A percentile compares a stretch with the other conserved stretches of the same genome.
Conservation (phyloP, 2,329 filamentous ascomycete genomes). For the Bipolaris sorokiniana region DNA sequence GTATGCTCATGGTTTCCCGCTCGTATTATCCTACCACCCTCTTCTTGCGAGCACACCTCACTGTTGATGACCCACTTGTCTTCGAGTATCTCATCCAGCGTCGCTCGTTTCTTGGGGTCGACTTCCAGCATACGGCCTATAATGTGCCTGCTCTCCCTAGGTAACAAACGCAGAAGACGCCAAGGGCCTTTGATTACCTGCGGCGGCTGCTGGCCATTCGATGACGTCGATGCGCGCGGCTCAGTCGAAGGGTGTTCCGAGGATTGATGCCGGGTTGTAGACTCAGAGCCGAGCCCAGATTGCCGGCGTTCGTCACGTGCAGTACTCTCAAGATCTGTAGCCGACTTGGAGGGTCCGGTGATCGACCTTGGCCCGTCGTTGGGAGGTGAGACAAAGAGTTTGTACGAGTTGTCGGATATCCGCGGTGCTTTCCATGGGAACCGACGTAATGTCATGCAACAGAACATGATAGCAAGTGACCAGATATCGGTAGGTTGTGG, state of each 20-base stretch:
- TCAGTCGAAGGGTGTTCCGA: conserved; percentile 25
- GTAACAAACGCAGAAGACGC: conserved; percentile 84
- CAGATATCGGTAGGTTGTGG: conserved; percentile 94
- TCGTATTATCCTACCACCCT: conserved; percentile 73
- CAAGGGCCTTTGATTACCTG: conserved; percentile 86
- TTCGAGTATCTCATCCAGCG: conserved; percentile 81
- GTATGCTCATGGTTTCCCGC: conserved; percentile 83
- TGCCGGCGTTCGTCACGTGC: conserved; percentile 35
- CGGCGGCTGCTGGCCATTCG: conserved; percentile 55
- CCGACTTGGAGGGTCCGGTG: conserved; percentile 41
- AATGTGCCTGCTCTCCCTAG: conserved; percentile 86
- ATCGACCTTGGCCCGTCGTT: conserved; percentile 56
- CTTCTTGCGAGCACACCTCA: conserved; percentile 79
- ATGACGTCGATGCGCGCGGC: conserved; percentile 27
- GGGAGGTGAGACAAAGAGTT: conserved; percentile 85
- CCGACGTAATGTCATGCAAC: conserved; percentile 93
- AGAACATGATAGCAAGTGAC: conserved; percentile 98
- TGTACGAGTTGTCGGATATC: conserved; percentile 90
- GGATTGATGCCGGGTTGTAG: conserved; percentile 49
- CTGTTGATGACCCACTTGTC: conserved; percentile 91
- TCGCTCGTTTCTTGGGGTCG: conserved; percentile 81
- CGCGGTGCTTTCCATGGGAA: conserved; percentile 98
- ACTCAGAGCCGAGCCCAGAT: conserved; percentile 46
- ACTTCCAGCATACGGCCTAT: conserved; percentile 92
- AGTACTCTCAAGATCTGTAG: conserved; percentile 48